phyloP scores from a whole-genome alignment of 1,139 yeast species.

The Kurtzmaniella quercitrusa region DNA sequence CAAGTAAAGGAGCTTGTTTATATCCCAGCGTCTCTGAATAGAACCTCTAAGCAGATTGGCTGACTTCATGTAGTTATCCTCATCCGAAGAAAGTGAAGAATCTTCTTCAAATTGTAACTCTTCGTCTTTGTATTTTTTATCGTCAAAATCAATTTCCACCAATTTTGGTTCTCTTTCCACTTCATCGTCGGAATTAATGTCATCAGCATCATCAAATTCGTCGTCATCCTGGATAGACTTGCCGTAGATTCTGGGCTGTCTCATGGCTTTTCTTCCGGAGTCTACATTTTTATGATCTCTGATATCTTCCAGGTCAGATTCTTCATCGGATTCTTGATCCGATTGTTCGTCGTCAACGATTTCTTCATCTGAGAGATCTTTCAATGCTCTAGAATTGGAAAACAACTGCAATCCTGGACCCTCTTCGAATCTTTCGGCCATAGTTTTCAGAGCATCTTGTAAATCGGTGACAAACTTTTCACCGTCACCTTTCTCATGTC shows the following conservation, averaged over 20 bases:
- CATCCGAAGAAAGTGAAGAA: slow-evolving; percentile 40
- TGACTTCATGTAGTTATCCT: slow-evolving; percentile 32
- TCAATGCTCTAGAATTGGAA: slow-evolving; percentile 52
- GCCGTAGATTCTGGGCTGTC: slow-evolving; percentile 59
- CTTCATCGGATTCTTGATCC: slow-evolving; percentile 31
- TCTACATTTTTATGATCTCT: slow-evolving; percentile 20
- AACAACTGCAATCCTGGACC: slow-evolving; percentile 75
- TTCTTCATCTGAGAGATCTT: slow-evolving; percentile 33
- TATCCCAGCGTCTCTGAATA: slow-evolving; percentile 59
- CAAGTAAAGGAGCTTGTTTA: slow-evolving; percentile 76
- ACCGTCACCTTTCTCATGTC: slow-evolving; percentile 73
- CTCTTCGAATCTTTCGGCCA: slow-evolving; percentile 57
- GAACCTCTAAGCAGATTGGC: slow-evolving; percentile 46
- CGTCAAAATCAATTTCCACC: slow-evolving; percentile 49
- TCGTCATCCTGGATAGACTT: slow-evolving; percentile 48
- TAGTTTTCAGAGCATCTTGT: slow-evolving; percentile 62
- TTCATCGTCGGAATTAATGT: slow-evolving; percentile 21
- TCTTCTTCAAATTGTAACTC: slow-evolving; percentile 52
- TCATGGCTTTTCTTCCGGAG: slow-evolving; percentile 56
- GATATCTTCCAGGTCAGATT: slow-evolving; percentile 17
- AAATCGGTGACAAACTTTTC: slow-evolving; percentile 79
- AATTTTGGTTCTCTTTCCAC: slow-evolving; percentile 32
- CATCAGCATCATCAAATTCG: slow-evolving; percentile 40
- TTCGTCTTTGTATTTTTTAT: slow-evolving; percentile 36
- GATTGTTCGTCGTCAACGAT: slow-evolving; percentile 33